phyloP scores from a whole-genome alignment of 306 rosid species.

The Oxytropis ochrocephala region DNA sequence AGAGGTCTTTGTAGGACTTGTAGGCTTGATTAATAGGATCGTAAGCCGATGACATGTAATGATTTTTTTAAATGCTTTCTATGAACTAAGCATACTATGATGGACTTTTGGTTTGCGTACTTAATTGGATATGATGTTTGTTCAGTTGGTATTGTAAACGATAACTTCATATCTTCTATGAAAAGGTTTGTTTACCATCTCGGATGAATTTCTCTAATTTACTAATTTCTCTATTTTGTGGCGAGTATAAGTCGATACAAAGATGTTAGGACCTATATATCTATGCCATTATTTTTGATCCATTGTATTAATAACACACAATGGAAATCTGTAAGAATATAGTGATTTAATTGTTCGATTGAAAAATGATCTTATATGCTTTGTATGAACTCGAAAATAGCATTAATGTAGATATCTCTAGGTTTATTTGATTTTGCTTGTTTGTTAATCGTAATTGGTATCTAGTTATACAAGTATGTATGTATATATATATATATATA shows the following conservation, averaged over 20 bases:
- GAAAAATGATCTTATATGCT: too few species aligned
- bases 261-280: background rate
- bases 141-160: conserved; percentile 65
- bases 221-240: background rate
- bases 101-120: too few species aligned
- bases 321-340: background rate
- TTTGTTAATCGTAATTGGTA: background rate
- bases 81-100: too few species aligned
- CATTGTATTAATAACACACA: too few species aligned
- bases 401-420: background rate
- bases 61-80: background rate
- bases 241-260: background rate
- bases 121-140: too few species aligned
- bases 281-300: too few species aligned
- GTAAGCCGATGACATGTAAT: background rate
- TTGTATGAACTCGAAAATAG: background rate
- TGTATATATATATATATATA: too few species aligned
- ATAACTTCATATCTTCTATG: conserved; percentile 68
- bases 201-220: background rate
- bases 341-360: background rate
- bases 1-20: background rate
- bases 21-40: too few species aligned
- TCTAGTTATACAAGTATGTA: background rate
- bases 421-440: background rate
- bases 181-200: conserved; percentile 58